phyloP scores from a whole-genome alignment of 192 early-diverging fungal species.

The Coemansia sp. region DNA sequence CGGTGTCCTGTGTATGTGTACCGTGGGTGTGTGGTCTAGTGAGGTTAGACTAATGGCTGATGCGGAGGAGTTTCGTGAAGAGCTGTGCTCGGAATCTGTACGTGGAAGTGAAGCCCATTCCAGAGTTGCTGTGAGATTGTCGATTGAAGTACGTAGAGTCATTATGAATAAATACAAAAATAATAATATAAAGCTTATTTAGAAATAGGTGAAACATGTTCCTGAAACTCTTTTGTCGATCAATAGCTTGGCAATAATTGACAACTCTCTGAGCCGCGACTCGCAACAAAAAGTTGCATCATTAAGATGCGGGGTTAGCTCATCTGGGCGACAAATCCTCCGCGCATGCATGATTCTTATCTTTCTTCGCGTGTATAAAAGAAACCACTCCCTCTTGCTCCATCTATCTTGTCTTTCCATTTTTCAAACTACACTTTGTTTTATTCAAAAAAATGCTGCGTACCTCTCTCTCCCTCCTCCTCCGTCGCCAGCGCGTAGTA shows the following conservation, averaged over 20 bases:
- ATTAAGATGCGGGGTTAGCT: background rate
- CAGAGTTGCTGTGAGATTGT: background rate
- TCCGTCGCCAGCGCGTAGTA: background rate
- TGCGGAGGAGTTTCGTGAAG: background rate
- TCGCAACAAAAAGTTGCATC: background rate
- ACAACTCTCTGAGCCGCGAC: background rate
- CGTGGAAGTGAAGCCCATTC: background rate
- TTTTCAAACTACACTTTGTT: background rate
- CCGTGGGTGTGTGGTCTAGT: background rate
- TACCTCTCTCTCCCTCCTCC: background rate
- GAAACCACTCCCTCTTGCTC: background rate
- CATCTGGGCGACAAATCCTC: background rate
- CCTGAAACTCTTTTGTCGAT: background rate
- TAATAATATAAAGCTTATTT: no score
- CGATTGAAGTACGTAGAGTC: background rate
- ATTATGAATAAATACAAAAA: background rate
- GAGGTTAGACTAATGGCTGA: background rate
- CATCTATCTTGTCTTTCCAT: background rate
- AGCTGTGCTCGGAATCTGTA: background rate
- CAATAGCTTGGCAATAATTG: background rate
- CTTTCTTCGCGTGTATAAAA: background rate
- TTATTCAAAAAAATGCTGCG: background rate
- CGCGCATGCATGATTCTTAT: background rate
- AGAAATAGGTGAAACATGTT: background rate
- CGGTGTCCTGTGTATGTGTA: slow-evolving; percentile 14